Evolutionary conservation across 2,329 filamentous ascomycete species (phyloP).

Genomic region (Ophiostoma perfectum): DNA sequence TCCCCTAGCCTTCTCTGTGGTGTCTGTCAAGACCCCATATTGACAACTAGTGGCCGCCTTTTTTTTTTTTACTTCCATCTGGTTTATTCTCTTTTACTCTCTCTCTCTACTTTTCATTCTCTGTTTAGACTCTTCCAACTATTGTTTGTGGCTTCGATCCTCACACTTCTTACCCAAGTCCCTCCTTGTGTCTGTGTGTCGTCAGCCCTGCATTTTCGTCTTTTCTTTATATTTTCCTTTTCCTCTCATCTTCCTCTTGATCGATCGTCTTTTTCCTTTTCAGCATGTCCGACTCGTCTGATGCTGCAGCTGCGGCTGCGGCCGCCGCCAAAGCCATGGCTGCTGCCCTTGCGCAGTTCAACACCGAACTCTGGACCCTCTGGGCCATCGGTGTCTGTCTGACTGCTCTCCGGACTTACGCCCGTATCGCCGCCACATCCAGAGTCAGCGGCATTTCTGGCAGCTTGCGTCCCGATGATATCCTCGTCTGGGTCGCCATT

Average conservation of each 20-base stretch:
- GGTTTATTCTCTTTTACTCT: not conserved
- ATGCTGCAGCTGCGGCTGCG: conserved; percentile 25
- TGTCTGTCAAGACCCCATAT: not conserved
- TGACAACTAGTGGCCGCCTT: not conserved
- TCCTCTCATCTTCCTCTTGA: not conserved
- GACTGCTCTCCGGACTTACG: conserved; percentile 36
- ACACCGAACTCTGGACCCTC: conserved; percentile 36
- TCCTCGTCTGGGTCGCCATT: conserved; percentile 38
- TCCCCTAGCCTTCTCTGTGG: not conserved
- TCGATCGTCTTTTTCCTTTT: not conserved
- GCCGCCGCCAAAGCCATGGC: conserved; percentile 26
- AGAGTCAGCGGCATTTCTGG: conserved; percentile 28
- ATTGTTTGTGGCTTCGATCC: not conserved
- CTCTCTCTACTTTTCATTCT: not conserved
- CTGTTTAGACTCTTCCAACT: not conserved
- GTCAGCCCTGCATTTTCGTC: not conserved
- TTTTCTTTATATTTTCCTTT: not conserved
- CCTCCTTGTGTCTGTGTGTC: conserved; percentile 10
- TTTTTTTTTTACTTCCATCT: not conserved
- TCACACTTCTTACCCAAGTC: not conserved
- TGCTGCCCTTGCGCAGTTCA: conserved; percentile 31
- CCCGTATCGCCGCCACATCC: conserved; percentile 32
- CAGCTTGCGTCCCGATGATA: conserved; percentile 35
- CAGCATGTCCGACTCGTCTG: conserved; percentile 9
- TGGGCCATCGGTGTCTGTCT: conserved; percentile 34